Evolutionary conservation across 78 protist genomes (phyloP), one percentile per base, ranked within the genome.

Genomic region (Polysphondylium violaceum): DNA sequence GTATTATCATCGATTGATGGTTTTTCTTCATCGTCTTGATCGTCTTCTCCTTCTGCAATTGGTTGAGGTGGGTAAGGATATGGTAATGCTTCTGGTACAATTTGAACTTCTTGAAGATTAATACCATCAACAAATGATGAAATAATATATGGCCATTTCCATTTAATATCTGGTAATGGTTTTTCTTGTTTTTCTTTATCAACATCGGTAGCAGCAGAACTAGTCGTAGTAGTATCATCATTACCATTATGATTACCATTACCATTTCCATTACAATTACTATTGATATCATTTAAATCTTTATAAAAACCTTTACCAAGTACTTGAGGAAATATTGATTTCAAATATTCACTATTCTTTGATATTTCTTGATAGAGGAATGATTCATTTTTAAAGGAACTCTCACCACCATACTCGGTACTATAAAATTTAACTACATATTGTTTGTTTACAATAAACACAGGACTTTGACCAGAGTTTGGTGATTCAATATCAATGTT

Each of bases 91-190:
- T 81, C 89, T 21, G 89, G 89, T 36, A 81, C 89, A 19, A 31
- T 38, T 81, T 81, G 89, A 55, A 67, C 77, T 27, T 67, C 76
- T 50, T 68, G 75, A 56, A 81, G 36, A 81, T 68, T 81, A 17
- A 51, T 23, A 6, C 29, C 74, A 31, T 81, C 69, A n/a, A 81
- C 16, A 31, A 53, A 81, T 21, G n/a, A 23, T 3, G 89, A 67
- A 25, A 81, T 59, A 27, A 81, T 67, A 44, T 81, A 81, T 40
- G 89, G 89, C 89, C 89, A 81, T 56, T 51, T 64, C 89, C 89
- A 81, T 60, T 60, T 38, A 60, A 43, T 25, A 6, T 68, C 58
- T 23, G 19, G 21, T n/a, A 23, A 12, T 41, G 27, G 25, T 41
- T 31, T 27, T 41, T 41, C 53, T 43, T 27, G 19, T 33, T n/a